phyloP scores from a whole-genome alignment of 1,284 basidiomycete genomes.

The Sphagnurus paluster region DNA sequence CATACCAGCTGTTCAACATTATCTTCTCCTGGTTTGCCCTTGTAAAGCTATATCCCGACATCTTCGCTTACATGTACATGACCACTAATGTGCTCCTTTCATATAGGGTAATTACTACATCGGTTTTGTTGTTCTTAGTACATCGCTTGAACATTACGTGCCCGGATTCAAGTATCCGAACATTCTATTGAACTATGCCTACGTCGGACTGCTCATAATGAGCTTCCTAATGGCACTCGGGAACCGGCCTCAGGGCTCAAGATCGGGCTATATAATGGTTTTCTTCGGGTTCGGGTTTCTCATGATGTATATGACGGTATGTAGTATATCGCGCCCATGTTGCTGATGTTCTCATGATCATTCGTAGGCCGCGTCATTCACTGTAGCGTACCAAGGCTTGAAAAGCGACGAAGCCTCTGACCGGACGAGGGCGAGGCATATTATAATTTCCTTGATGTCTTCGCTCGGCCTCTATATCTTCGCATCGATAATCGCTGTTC shows the following conservation, averaged over 20 bases:
- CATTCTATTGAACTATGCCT: constrained; percentile 81
- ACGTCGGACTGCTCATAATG: constrained; percentile 83
- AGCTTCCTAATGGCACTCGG: constrained; percentile 92
- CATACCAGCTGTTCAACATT: constrained; percentile 90
- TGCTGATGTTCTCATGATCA: constrained; percentile 6
- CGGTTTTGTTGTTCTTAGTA: constrained; percentile 77
- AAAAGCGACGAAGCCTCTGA: too few relatives aligned
- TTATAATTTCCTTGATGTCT: too few relatives aligned
- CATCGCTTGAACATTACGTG: constrained; percentile 68
- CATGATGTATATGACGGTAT: constrained; percentile 90
- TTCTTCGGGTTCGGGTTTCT: constrained; percentile 87
- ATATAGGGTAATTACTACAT: constrained; percentile 85
- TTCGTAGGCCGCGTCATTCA: constrained; percentile 65
- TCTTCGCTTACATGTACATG: background rate
- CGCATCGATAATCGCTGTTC: constrained; percentile 81
- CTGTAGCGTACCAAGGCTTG: too few relatives aligned
- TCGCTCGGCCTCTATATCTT: too few relatives aligned
- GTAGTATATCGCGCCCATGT: constrained; percentile 25
- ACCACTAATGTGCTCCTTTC: constrained; percentile 7
- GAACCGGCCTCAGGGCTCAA: constrained; percentile 89
- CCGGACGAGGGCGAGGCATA: too few relatives aligned
- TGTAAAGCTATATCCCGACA: constrained; percentile 46
- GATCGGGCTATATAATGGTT: constrained; percentile 79
- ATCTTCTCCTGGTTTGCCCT: constrained; percentile 93
- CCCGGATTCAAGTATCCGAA: too few relatives aligned